phyloP scores from a whole-genome alignment of 208 protist genomes.

The Trypanosoma brucei region DNA sequence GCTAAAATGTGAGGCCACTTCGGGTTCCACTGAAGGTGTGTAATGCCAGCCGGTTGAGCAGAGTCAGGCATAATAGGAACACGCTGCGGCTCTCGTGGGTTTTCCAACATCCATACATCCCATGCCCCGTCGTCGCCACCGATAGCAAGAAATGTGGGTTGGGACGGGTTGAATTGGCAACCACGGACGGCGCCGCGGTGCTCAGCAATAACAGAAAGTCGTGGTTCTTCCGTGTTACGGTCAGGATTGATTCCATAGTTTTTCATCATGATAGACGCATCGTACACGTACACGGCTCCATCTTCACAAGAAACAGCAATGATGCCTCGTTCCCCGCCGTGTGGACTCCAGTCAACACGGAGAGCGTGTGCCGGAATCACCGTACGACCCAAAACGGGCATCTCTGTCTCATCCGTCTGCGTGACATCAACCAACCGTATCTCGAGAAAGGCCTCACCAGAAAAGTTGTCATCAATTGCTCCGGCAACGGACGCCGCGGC shows the following conservation, averaged over 20 bases:
- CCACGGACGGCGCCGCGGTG: slow-evolving; percentile 80
- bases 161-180: slow-evolving; percentile 92
- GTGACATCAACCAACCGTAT: slow-evolving; percentile 69
- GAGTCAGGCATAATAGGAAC: slow-evolving; percentile 72
- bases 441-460: slow-evolving; percentile 51
- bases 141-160: slow-evolving; percentile 83
- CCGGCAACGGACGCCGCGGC: slow-evolving; percentile 63
- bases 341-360: slow-evolving; percentile 75
- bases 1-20: slow-evolving; percentile 92
- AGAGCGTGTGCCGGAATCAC: slow-evolving; percentile 48
- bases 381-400: slow-evolving; percentile 53
- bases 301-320: slow-evolving; percentile 65
- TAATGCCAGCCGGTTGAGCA: slow-evolving; percentile 35
- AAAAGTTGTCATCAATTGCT: slow-evolving; percentile 77
- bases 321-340: slow-evolving; percentile 46
- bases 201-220: slow-evolving; percentile 79
- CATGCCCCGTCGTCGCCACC: slow-evolving; percentile 61
- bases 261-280: slow-evolving; percentile 40
- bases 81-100: slow-evolving; percentile 46
- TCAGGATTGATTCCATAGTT: slow-evolving; percentile 25
- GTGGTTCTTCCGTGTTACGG: slow-evolving; percentile 22
- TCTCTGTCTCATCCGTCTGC: slow-evolving; percentile 60
- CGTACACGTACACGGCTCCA: slow-evolving; percentile 71
- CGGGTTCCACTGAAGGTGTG: slow-evolving; percentile 76
- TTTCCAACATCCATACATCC: slow-evolving; percentile 90